Base-by-base conservation (phyloP, 2,329 filamentous ascomycete species). In the Trichoderma koningii region DNA sequence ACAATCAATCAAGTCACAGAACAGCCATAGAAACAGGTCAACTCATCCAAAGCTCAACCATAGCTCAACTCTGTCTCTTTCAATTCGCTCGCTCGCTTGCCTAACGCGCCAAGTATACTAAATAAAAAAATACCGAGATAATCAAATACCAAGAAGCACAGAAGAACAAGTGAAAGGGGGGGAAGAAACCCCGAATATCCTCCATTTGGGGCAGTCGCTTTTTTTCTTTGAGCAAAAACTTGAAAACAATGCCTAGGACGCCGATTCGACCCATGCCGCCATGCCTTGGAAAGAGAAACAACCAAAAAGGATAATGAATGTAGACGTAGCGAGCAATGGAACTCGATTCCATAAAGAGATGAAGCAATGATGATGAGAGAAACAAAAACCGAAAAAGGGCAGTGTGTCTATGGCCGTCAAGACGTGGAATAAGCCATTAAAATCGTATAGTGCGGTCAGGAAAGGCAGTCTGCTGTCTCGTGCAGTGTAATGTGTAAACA, bases 371-470 rank as follows among this genome's bases (percentile, higher is more conserved):
- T 38, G 10, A 41, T 7, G 28, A 21, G 7, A 45, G 28, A 28
- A 28, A 28, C 28, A 41, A 19, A 28, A n/a, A 44, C 5, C 0
- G 15, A 7, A 21, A 52, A 4, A 23, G 12, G 12, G 10, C 19
- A 19, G 15, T 42, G 17, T 17, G 17, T 42, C 26, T 55, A 60
- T 60, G 38, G 65, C 52, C 48, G 19, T 57, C 17, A 21, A 45
- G 26, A 26, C n/a, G 14, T 19, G 41, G 21, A 15, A 28, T 4
- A 30, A 64, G 48, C 30, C 55, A 60, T 66, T 65, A 66, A 52
- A 64, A 66, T 47, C n/a, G 28, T 55, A 52, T 55, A 42, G 44
- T 56, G 44, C 10, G 61, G 30, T 28, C 2, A 9, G 7, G 30
- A 9, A 9, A 30, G 30, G 7, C 30, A 30, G 30, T 9, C 30